Evolutionary conservation across 2,329 filamentous ascomycete genomes (phyloP), one percentile per base, ranked within the genome.

Genomic region (Akanthomyces dipterigenus): DNA sequence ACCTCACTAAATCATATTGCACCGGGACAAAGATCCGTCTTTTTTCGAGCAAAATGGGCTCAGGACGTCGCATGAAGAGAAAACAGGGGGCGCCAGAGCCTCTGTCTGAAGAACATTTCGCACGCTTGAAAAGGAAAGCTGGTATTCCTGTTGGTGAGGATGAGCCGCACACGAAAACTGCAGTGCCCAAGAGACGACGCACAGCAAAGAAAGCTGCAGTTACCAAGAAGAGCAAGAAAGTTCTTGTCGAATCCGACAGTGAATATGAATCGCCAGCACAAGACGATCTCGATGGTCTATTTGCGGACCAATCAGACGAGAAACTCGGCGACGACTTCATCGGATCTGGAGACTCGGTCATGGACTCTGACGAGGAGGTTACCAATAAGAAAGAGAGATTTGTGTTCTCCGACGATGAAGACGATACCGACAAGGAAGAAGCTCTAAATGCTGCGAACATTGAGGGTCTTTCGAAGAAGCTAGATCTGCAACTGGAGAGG

Each of bases 351-450:
- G 80, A 81, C 55, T 87, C 87, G 0, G 83, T 87, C 53, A 82
- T 85, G 68, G 89, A 93, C 71, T 93, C 90, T 14, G 90, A 93
- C 65, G 82, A 85, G 48, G 84, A 86, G 34, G 75, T 75, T 26
- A 77, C 77, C 58, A 71, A 75, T 73, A 71, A 81, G 75, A 72
- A 82, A 66, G 74, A 73, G 64, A 77, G 82, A 69, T 85, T 88
- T 65, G 91, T 96, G 80, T 99, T 96, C 80, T 98, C 95, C 0
- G 95, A 98, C 65, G 93, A 98, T 70, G 92, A 96, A 68, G 90
- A 93, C 65, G 88, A 92, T 56, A 93, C 89, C 1, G 91, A 96
- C 68, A 88, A 86, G 5, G 91, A 96, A 76, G 93, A 97, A 76
- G 88, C 88, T 72, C 82, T 99, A 67, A 99, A 91, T 56, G 93